Evolutionary conservation across 2,329 filamentous ascomycete species (phyloP).

Genomic region (Didymella pinodella): DNA sequence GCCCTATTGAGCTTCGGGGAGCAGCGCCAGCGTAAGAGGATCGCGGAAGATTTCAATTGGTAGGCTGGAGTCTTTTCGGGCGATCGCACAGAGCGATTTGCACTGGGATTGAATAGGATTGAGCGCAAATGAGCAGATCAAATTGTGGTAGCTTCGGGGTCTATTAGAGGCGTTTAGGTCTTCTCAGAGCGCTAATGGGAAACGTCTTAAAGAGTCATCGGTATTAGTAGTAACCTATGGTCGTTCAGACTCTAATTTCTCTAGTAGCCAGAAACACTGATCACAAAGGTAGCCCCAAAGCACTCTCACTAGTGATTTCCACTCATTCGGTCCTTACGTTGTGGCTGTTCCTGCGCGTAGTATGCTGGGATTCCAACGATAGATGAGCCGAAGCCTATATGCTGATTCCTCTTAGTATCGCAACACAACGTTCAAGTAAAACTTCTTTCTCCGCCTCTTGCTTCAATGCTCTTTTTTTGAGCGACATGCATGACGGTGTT

Average conservation of each 20-base stretch:
- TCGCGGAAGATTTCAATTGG: conserved; percentile 7
- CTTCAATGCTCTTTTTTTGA: not conserved
- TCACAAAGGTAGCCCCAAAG: not conserved
- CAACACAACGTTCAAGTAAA: not conserved
- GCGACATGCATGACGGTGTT: not conserved
- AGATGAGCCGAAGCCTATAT: too few relatives aligned
- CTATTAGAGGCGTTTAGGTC: conserved; percentile 1
- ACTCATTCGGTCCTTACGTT: too few relatives aligned
- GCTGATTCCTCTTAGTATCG: too few relatives aligned
- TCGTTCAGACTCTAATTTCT: not conserved
- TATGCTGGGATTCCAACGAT: too few relatives aligned
- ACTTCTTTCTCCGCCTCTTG: not conserved
- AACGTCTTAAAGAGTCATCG: not conserved
- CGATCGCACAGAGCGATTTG: not conserved
- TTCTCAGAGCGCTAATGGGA: conserved; percentile 4
- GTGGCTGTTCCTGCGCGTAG: too few relatives aligned
- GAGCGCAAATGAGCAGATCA: not conserved
- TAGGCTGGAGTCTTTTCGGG: not conserved
- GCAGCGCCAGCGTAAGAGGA: conserved; percentile 22
- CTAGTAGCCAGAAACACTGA: not conserved
- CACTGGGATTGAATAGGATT: not conserved
- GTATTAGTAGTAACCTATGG: not conserved
- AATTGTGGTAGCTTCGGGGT: not conserved
- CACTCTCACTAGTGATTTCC: too few relatives aligned
- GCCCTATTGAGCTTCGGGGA: conserved; percentile 25